Conservation (phyloP, 805 yeast genomes). For the Nakazawaea siamensis region DNA sequence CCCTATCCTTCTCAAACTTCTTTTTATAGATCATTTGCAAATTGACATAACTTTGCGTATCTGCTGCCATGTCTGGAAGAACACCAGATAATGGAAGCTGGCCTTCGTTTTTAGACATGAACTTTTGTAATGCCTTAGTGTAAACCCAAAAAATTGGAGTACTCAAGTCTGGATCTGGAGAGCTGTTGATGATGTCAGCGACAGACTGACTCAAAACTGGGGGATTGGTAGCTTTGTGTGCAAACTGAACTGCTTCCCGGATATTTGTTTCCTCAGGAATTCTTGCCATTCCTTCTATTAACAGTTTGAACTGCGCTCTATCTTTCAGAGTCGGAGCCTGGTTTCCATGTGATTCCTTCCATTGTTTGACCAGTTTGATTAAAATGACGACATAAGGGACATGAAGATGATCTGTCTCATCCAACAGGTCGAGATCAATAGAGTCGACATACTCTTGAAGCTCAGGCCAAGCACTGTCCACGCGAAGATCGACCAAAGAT, state of each 20-base stretch:
- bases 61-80: slow-evolving; percentile 85
- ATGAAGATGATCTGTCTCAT: slow-evolving; percentile 42
- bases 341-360: slow-evolving; percentile 20
- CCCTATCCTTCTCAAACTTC: slow-evolving; percentile 45
- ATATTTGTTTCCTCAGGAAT: slow-evolving; percentile 31
- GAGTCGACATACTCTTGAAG: slow-evolving; percentile 40
- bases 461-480: slow-evolving; percentile 69
- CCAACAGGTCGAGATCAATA: slow-evolving; percentile 37
- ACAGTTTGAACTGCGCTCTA: slow-evolving; percentile 29
- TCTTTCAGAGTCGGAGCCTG: slow-evolving; percentile 22
- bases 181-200: slow-evolving; percentile 17
- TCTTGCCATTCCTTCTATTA: slow-evolving; percentile 29
- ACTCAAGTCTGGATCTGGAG: slow-evolving; percentile 24
- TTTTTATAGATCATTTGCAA: slow-evolving; percentile 50
- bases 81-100: slow-evolving; percentile 65
- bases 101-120: slow-evolving; percentile 30
- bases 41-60: slow-evolving; percentile 50
- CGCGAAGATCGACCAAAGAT: slow-evolving; percentile 53
- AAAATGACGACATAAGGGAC: slow-evolving; percentile 64
- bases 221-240: slow-evolving; percentile 33
- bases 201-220: slow-evolving; percentile 23
- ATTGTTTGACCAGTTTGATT: slow-evolving; percentile 40
- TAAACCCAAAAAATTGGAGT: slow-evolving; percentile 52
- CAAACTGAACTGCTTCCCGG: slow-evolving; percentile 40
- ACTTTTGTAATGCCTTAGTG: slow-evolving; percentile 43